Evolutionary conservation across 2,329 filamentous ascomycete species (phyloP), one percentile per base, ranked within the genome.

Genomic region (Xylaria arbuscula): DNA sequence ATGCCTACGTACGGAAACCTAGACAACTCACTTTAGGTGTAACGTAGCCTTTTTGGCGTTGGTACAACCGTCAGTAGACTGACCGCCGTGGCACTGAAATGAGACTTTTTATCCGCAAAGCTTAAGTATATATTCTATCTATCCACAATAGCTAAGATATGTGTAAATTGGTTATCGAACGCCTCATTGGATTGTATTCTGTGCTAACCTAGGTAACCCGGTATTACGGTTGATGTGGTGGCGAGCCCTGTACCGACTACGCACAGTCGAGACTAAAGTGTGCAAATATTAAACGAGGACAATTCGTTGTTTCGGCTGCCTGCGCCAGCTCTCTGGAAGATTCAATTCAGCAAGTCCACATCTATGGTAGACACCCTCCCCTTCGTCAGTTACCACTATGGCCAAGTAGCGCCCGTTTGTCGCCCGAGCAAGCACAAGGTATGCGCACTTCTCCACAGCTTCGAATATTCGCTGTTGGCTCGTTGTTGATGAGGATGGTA

Each of bases 291-390:
- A 61, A 42, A 61, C 47, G 5, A 61, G 32, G 10, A 61, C 47
- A 19, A 61, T 24, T 34, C 28, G 40, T 22, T n/a, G 58, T 51
- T 51, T 61, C 9, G 58, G 45, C 28, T 19, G 32, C 28, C 3
- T 8, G 11, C 47, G 58, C 58, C 58, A 61, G 34, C 45, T 53
- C 0, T 61, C 58, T 9, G 58, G 45, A 7, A 61, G 58, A 10
- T 51, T 61, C 22, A 64, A 57, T 40, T 64, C 51, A 28, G 15
- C 51, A 38, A 64, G 40, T 38, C 62, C 45, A 50, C 60, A 56
- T 40, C 50, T 63, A 22, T 24, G 50, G 24, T 56, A 63, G 40
- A 47, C 28, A 11, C 50, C 38, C 8, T 17, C 24, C 19, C 32
- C 60, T 63, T 48, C 50, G 7, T 63, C 15, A 56, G 60, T 63